phyloP scores from a whole-genome alignment of 495 filamentous ascomycete species.

The Aspergillus carlsbadensis region DNA sequence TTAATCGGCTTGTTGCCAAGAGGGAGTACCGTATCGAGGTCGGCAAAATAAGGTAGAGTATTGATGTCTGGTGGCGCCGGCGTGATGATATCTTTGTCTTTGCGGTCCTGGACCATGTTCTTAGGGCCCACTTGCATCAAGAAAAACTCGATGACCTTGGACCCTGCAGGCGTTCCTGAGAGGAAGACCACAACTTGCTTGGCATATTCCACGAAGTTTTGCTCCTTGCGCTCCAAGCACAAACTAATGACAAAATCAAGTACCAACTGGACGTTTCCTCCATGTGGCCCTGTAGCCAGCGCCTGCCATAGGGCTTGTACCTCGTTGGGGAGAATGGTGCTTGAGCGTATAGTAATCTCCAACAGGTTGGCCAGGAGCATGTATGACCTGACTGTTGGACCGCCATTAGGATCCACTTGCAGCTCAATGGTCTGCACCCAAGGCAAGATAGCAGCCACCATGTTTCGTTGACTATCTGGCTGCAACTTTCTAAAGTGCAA shows the following conservation, averaged over 20 bases:
- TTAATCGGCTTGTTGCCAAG: conserved; percentile 86
- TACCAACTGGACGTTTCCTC: conserved; percentile 91
- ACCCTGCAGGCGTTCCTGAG: conserved; percentile 84
- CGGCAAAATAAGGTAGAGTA: conserved; percentile 82
- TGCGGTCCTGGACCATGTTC: conserved; percentile 86
- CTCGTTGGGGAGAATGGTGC: conserved; percentile 86
- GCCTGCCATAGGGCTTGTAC: conserved; percentile 98
- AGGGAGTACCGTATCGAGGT: conserved; percentile 75
- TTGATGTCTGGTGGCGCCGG: conserved; percentile 71
- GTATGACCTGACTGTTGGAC: conserved; percentile 85
- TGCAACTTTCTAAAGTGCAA: conserved; percentile 83
- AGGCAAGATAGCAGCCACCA: conserved; percentile 89
- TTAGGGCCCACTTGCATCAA: conserved; percentile 84
- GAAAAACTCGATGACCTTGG: conserved; percentile 92
- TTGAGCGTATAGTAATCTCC: conserved; percentile 91
- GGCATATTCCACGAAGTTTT: conserved; percentile 95
- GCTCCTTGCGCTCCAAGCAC: conserved; percentile 88
- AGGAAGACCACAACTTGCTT: conserved; percentile 97
- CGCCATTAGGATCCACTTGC: conserved; percentile 90
- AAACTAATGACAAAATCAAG: conserved; percentile 94
- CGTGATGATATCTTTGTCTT: conserved; percentile 50
- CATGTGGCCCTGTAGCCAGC: conserved; percentile 86
- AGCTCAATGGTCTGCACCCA: conserved; percentile 96
- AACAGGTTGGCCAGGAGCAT: conserved; percentile 95
- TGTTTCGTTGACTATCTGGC: conserved; percentile 80